Conservation (phyloP, 1,139 yeast genomes). For the Geotrichum carabidarum region DNA sequence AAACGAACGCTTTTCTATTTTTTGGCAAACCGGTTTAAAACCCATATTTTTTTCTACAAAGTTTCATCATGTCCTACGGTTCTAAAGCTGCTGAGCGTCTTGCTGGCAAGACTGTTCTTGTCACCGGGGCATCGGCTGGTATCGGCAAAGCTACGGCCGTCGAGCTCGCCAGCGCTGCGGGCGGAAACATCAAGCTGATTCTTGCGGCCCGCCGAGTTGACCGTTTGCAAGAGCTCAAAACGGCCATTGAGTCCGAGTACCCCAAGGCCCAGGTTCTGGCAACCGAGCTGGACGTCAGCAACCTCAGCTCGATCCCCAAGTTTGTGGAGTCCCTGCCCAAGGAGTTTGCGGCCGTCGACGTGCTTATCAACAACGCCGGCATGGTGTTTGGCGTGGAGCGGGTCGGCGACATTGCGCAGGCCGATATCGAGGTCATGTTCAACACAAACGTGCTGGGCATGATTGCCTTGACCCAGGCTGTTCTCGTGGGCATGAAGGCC, state of each 20-base stretch:
- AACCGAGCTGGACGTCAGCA: conserved; percentile 57
- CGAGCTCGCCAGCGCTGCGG: conserved; percentile 64
- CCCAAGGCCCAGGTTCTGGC: conserved; percentile 45
- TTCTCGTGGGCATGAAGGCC: conserved; percentile 46
- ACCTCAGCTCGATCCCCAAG: conserved; percentile 42
- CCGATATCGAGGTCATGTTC: conserved; percentile 60
- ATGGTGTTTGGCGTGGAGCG: conserved; percentile 64
- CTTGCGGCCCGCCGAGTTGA: conserved; percentile 68
- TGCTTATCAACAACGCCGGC: conserved; percentile 78
- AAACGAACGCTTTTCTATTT: not conserved
- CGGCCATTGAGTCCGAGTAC: conserved; percentile 43
- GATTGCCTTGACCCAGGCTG: conserved; percentile 61
- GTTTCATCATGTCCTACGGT: conserved; percentile 43
- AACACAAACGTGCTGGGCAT: conserved; percentile 71
- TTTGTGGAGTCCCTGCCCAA: conserved; percentile 46
- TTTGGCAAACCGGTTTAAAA: not conserved
- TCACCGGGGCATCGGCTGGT: conserved; percentile 76
- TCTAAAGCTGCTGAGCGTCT: conserved; percentile 55
- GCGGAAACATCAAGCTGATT: conserved; percentile 60
- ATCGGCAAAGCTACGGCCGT: conserved; percentile 74
- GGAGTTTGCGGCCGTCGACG: conserved; percentile 39
- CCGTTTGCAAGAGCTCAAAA: conserved; percentile 42
- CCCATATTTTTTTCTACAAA: not conserved
- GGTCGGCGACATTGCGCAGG: conserved; percentile 53
- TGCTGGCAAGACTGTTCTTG: conserved; percentile 54